Percentiles rank a stretch among this genome's conserved stretches.
Evolutionary conservation across 768 basidiomycete species (phyloP).

Genomic region (Dendrothele bispora): DNA sequence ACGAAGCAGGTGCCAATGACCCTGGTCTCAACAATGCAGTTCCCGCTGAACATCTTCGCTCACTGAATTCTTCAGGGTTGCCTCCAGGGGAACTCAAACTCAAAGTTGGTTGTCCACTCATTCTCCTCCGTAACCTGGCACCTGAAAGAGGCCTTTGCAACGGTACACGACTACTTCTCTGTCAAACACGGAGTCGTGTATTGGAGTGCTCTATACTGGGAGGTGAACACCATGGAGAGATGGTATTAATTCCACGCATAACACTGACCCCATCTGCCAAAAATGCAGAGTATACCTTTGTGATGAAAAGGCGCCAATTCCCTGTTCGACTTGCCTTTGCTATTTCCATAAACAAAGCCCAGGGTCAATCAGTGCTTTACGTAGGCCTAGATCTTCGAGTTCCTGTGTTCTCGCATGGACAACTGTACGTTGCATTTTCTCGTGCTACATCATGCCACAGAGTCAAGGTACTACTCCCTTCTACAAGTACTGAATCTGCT

Average conservation of each 20-base stretch:
- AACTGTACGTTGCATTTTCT: slow-evolving; percentile 43
- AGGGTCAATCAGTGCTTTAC: slow-evolving; percentile 44
- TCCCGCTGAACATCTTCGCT: slow-evolving; percentile 33
- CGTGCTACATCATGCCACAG: slow-evolving; percentile 25
- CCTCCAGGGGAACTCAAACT: slow-evolving; percentile 31
- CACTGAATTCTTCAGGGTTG: slow-evolving; percentile 28
- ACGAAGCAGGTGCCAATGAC: slow-evolving; percentile 8
- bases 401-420: slow-evolving; percentile 42
- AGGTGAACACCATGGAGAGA: slow-evolving; percentile 34
- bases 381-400: slow-evolving; percentile 39
- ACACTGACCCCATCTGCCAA: slow-evolving; percentile 25
- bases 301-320: slow-evolving; percentile 36
- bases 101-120: slow-evolving; percentile 30
- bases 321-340: slow-evolving; percentile 46
- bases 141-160: slow-evolving; percentile 26
- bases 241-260: slow-evolving; percentile 39
- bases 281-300: slow-evolving; percentile 24
- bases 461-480: slow-evolving; percentile 25
- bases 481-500: not conserved
- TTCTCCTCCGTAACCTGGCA: slow-evolving; percentile 30
- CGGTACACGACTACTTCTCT: slow-evolving; percentile 24
- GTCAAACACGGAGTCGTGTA: slow-evolving; percentile 23
- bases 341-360: slow-evolving; percentile 48
- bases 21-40: slow-evolving; percentile 10
- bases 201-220: slow-evolving; percentile 34